Percentiles rank a stretch among this genome's conserved stretches.
These are phyloP conservation scores for Ochromonas danica DNA, from an alignment of 108 stramenopile species.

Conservation along the genomic window DNA sequence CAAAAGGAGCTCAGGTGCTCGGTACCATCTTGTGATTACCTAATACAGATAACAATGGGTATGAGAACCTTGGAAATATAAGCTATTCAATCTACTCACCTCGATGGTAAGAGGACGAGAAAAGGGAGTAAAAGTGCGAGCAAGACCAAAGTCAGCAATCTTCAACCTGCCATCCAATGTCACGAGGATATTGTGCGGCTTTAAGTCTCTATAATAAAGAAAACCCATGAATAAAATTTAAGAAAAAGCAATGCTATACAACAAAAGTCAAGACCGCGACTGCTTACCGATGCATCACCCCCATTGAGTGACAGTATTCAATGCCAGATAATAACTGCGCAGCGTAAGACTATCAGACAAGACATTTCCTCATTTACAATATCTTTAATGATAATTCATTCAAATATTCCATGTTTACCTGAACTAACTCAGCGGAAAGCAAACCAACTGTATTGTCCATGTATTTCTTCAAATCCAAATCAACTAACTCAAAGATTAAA, in stretches of 20 bases:
- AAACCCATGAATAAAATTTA: neutral
- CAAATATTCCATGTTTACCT: conserved; percentile 57
- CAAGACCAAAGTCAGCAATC: conserved; percentile 33
- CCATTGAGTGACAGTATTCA: neutral
- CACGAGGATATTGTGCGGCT: conserved; percentile 31
- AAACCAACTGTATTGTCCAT: conserved; percentile 54
- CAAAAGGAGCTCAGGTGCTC: conserved; percentile 90
- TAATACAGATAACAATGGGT: conserved; percentile 34
- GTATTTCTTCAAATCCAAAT: conserved; percentile 30
- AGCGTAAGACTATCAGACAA: neutral
- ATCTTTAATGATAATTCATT: conserved; percentile 43
- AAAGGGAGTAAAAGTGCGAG: conserved; percentile 40
- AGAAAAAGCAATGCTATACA: neutral
- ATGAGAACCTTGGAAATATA: neutral
- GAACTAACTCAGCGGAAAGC: conserved; percentile 49
- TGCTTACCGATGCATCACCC: conserved; percentile 10
- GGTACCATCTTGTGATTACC: conserved; percentile 98
- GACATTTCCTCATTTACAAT: neutral
- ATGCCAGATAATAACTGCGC: neutral
- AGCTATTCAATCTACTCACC: neutral
- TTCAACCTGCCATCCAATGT: neutral
- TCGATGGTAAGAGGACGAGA: neutral
- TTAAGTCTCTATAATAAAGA: conserved; percentile 31
- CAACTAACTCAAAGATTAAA: conserved; percentile 62
- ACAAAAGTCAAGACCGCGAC: too few species aligned